Evolutionary conservation across 495 filamentous ascomycete species (phyloP).

Genomic region (Penicillium canescens): DNA sequence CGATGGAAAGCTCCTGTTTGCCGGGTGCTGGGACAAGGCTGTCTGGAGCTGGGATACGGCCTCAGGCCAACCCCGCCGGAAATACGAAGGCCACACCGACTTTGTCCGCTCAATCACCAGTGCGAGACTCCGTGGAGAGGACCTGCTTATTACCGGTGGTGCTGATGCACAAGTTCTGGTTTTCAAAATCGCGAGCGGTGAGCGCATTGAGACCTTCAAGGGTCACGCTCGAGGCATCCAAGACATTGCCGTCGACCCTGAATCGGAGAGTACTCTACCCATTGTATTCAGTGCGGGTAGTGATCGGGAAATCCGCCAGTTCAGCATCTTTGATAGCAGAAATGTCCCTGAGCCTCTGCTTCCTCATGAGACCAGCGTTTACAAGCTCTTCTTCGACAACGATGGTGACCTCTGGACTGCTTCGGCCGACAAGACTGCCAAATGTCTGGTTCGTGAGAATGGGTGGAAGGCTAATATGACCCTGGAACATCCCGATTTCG

Average conservation of each 20-base stretch:
- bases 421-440: conserved; percentile 80
- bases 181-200: conserved; percentile 70
- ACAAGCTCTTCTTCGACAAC: conserved; percentile 71
- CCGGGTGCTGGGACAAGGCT: conserved; percentile 90
- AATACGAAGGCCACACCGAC: conserved; percentile 79
- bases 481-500: conserved; percentile 83
- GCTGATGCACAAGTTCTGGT: conserved; percentile 84
- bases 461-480: conserved; percentile 69
- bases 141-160: conserved; percentile 79
- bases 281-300: conserved; percentile 76
- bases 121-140: conserved; percentile 52
- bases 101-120: conserved; percentile 79
- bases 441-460: conserved; percentile 66
- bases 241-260: conserved; percentile 71
- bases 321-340: conserved; percentile 43
- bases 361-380: conserved; percentile 87
- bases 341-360: conserved; percentile 61
- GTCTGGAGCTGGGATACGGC: conserved; percentile 79
- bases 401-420: conserved; percentile 88
- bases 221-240: conserved; percentile 79
- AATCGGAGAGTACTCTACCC: conserved; percentile 38
- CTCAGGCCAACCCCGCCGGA: conserved; percentile 49
- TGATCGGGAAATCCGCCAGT: conserved; percentile 79
- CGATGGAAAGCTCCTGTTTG: conserved; percentile 64
- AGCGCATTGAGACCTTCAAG: conserved; percentile 69